Evolutionary conservation across 2,329 filamentous ascomycete genomes (phyloP).

Genomic region (Hypoxylon sp.): DNA sequence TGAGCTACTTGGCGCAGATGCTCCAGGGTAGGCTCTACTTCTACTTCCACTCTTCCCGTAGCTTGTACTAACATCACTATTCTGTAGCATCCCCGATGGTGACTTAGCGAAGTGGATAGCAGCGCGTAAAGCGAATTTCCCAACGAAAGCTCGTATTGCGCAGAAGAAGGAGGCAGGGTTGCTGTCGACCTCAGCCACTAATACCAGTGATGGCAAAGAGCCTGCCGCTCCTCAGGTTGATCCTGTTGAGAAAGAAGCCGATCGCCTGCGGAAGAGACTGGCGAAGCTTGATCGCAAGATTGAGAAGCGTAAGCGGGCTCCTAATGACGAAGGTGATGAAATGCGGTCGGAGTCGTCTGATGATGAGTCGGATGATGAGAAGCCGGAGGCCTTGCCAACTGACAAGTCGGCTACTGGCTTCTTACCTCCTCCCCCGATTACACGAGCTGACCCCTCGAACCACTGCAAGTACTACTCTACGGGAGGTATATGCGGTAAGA

Average conservation of each 20-base stretch:
- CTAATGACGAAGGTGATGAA: constrained; percentile 76
- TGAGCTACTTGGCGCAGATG: constrained; percentile 69
- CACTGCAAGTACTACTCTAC: constrained; percentile 81
- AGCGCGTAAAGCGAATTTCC: constrained; percentile 84
- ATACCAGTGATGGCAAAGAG: constrained; percentile 71
- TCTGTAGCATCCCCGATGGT: constrained; percentile 62
- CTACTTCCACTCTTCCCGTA: neutral
- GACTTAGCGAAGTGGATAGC: constrained; percentile 86
- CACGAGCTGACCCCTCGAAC: constrained; percentile 70
- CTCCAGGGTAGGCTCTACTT: constrained; percentile 65
- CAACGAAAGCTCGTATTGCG: constrained; percentile 79
- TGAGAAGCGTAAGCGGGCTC: constrained; percentile 75
- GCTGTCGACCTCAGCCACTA: constrained; percentile 65
- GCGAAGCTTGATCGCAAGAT: constrained; percentile 79
- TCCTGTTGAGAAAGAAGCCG: constrained; percentile 61
- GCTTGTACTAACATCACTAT: constrained; percentile 24
- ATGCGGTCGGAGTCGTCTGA: constrained; percentile 66
- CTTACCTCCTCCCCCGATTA: constrained; percentile 66
- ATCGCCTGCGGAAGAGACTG: constrained; percentile 74
- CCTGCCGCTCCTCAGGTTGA: constrained; percentile 66
- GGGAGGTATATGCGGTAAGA: constrained; percentile 78
- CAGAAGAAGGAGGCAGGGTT: constrained; percentile 70
- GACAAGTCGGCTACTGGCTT: constrained; percentile 57
- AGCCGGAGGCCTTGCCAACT: constrained; percentile 71
- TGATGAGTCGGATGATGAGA: constrained; percentile 69